These are phyloP conservation scores for Prunus salicina DNA, from an alignment of 306 rosid genomes.

Conservation along the genomic window DNA sequence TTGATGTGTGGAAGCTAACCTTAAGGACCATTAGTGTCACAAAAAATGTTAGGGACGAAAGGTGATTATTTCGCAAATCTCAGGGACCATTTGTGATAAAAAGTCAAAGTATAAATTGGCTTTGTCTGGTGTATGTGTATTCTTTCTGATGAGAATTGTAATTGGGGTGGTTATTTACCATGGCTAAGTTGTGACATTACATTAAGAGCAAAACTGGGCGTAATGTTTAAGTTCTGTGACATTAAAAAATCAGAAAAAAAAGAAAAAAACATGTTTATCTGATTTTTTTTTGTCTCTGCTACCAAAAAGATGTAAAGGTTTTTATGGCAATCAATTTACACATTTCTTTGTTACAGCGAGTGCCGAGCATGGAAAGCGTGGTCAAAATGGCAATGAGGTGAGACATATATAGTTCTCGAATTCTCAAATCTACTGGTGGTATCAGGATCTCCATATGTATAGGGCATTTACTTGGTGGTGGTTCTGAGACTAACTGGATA, in stretches of 20 bases:
- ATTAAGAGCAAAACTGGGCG: neutral
- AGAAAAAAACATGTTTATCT: neutral
- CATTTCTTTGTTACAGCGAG: neutral
- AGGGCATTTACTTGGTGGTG: neutral
- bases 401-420: neutral
- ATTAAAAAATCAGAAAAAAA: too few species aligned
- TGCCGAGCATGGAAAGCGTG: slow-evolving; percentile 11
- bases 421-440: neutral
- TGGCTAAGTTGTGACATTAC: neutral
- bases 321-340: neutral
- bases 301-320: neutral
- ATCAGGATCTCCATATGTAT: neutral
- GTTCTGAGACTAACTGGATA: neutral
- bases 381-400: slow-evolving; percentile 4
- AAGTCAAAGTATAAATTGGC: too few species aligned
- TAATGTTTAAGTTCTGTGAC: neutral
- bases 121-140: neutral
- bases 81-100: too few species aligned
- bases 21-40: too few species aligned
- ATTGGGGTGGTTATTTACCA: neutral
- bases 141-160: neutral
- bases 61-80: too few species aligned
- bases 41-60: too few species aligned
- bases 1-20: too few species aligned
- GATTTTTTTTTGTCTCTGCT: neutral